Evolutionary conservation across 1,139 yeast species (phyloP), one percentile per base, ranked within the genome.

Genomic region (Pichia norvegensis): DNA sequence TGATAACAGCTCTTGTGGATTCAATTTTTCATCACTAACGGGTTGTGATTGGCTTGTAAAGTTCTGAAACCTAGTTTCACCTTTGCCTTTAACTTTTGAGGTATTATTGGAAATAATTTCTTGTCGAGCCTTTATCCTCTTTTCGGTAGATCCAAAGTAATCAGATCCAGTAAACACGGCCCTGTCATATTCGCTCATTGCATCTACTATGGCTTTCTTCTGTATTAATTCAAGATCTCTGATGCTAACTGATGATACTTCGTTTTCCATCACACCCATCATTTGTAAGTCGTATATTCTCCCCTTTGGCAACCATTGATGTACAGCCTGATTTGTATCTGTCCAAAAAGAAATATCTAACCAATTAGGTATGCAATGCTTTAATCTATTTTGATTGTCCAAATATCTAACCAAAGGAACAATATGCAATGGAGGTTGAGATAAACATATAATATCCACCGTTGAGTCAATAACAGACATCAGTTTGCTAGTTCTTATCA

Each of bases 201-300:
- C 69, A 21, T 74, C 79, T 1, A 66, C 41, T 7, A 69, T 63
- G 1, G 70, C 59, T 17, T 54, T 54, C n/a, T 63, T 37, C 39
- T 51, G 46, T 3, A 49, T 40, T 5, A 60, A 42, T 33, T 62
- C 66, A 46, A 83, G 66, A 40, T 83, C 70, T 35, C 78, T 81
- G 23, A 86, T 75, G 16, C 79, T 73, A 31, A 81, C 75, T 9
- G 81, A 76, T 53, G 78, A 78, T 43, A 81, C 71, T 58, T 90
- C 97, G 55, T 85, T 86, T 56, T 90, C 97, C 83, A 90, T 87
- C 6, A 90, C 78, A 0, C 97, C 98, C 95, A 90, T 90, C 97
- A 92, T 94, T 62, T 92, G 98, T 21, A 94, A 67, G 57, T 90
- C 97, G 62, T 92, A 90, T 42, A 94, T 88, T 59, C 87, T 88